Percentiles rank a stretch among this genome's conserved stretches.
Evolutionary conservation across 306 rosid species (phyloP).

Genomic region (Sesbania bispinosa): DNA sequence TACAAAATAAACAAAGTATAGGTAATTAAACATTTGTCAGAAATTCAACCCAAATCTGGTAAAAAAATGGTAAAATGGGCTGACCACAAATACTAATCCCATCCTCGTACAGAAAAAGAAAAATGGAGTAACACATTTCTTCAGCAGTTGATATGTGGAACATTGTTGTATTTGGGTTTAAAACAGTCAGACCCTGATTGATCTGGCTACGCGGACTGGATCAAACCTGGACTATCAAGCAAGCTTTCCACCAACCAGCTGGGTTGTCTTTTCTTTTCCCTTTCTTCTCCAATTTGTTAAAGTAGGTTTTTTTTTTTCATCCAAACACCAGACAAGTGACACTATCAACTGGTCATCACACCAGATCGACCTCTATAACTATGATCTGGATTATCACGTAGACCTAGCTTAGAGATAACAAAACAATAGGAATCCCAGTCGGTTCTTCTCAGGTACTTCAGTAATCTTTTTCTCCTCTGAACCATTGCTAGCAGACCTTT

Average conservation of each 20-base stretch:
- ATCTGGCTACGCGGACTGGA: not conserved
- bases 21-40: not conserved
- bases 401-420: conserved; percentile 74
- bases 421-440: conserved; percentile 94
- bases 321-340: not conserved
- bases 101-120: conserved; percentile 6
- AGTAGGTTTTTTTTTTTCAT: not conserved
- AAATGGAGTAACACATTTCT: not conserved
- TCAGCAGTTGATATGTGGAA: conserved; percentile 29
- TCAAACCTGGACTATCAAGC: not conserved
- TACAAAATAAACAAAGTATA: not conserved
- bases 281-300: not conserved
- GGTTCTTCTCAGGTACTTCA: conserved; percentile 85
- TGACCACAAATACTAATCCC: conserved; percentile 1
- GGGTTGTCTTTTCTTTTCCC: not conserved
- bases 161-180: not conserved
- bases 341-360: not conserved
- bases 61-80: not conserved
- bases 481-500: conserved; percentile 89
- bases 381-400: conserved; percentile 79
- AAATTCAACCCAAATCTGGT: conserved; percentile 1
- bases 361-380: not conserved
- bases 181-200: not conserved
- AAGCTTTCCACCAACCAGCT: not conserved
- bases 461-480: conserved; percentile 70